phyloP scores from a whole-genome alignment of 1,284 basidiomycete genomes.

The Jaminaea rosea region DNA sequence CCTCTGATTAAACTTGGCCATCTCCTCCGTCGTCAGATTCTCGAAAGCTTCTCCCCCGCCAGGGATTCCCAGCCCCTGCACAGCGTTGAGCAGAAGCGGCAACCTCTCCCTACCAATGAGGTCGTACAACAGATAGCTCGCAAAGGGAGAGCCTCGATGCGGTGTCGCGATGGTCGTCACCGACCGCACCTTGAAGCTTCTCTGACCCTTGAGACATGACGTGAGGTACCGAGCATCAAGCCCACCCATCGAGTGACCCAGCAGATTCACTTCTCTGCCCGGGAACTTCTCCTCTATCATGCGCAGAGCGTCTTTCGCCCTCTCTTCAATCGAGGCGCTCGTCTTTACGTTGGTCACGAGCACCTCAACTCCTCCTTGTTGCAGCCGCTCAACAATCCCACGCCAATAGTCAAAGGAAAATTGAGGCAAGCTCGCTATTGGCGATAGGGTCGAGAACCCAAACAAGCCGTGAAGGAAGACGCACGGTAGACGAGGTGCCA shows the following conservation, averaged over 20 bases:
- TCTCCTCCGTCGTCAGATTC: slow-evolving; percentile 71
- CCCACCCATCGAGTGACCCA: slow-evolving; percentile 93
- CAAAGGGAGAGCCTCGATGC: slow-evolving; percentile 84
- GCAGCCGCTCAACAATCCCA: slow-evolving; percentile 80
- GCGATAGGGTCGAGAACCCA: slow-evolving; percentile 27
- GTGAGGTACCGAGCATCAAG: slow-evolving; percentile 79
- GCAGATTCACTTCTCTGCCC: slow-evolving; percentile 66
- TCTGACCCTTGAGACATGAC: slow-evolving; percentile 47
- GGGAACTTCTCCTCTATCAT: slow-evolving; percentile 69
- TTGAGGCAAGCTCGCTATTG: slow-evolving; percentile 57
- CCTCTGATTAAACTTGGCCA: slow-evolving; percentile 76
- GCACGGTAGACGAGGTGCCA: slow-evolving; percentile 9
- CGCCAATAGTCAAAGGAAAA: slow-evolving; percentile 86
- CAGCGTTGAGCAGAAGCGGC: slow-evolving; percentile 54
- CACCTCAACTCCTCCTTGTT: slow-evolving; percentile 78
- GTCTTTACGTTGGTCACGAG: slow-evolving; percentile 85
- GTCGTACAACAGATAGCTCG: slow-evolving; percentile 78
- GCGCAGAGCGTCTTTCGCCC: slow-evolving; percentile 66
- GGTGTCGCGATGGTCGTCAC: slow-evolving; percentile 87
- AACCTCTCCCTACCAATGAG: slow-evolving; percentile 12
- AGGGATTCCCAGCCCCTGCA: slow-evolving; percentile 67
- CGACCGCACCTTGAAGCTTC: slow-evolving; percentile 58
- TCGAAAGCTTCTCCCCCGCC: slow-evolving; percentile 86
- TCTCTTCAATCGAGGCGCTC: slow-evolving; percentile 55
- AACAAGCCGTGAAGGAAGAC: slow-evolving; percentile 15